Conservation (phyloP, 805 yeast genomes). For the Yamadazyma scolyti region DNA sequence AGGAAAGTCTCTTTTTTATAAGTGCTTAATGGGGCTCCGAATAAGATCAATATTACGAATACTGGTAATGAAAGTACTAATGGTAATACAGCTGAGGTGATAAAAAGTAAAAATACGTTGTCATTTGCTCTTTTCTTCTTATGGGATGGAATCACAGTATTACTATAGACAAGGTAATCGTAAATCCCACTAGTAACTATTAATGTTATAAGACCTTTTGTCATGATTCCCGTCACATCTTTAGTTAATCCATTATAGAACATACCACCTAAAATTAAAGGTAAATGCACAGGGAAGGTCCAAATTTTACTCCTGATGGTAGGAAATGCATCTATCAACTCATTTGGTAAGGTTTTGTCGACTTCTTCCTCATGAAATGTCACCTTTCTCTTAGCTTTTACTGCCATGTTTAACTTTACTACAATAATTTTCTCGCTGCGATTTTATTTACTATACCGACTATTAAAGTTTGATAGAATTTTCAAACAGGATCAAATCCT, state of each 20-base stretch:
- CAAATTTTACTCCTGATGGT: conserved; percentile 5
- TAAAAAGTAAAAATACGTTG: conserved; percentile 19
- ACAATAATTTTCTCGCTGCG: neutral
- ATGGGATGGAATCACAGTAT: conserved; percentile 2
- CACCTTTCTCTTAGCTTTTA: conserved; percentile 10
- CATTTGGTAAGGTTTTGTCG: conserved; percentile 4
- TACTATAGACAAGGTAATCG: conserved; percentile 15
- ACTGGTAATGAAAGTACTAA: conserved; percentile 33
- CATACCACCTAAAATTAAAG: conserved; percentile 23
- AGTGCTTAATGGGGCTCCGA: conserved; percentile 77
- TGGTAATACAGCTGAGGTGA: conserved; percentile 27
- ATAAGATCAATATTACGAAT: conserved; percentile 47
- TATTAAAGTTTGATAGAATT: conserved; percentile 25
- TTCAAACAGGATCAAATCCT: conserved; percentile 59
- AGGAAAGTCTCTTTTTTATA: conserved; percentile 53
- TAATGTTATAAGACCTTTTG: conserved; percentile 22
- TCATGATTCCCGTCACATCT: conserved; percentile 18
- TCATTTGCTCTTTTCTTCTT: conserved; percentile 10
- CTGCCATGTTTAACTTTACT: conserved; percentile 2
- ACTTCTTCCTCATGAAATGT: conserved; percentile 9
- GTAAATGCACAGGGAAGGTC: conserved; percentile 27
- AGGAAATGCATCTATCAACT: conserved; percentile 7
- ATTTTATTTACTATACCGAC: conserved; percentile 12
- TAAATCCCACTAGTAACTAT: conserved; percentile 21
- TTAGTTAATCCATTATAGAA: conserved; percentile 26